Percentiles rank a stretch among this genome's conserved stretches.
These are phyloP conservation scores for Meyerozyma elateridarum DNA, from an alignment of 1,139 yeast species.

Conservation along the genomic window DNA sequence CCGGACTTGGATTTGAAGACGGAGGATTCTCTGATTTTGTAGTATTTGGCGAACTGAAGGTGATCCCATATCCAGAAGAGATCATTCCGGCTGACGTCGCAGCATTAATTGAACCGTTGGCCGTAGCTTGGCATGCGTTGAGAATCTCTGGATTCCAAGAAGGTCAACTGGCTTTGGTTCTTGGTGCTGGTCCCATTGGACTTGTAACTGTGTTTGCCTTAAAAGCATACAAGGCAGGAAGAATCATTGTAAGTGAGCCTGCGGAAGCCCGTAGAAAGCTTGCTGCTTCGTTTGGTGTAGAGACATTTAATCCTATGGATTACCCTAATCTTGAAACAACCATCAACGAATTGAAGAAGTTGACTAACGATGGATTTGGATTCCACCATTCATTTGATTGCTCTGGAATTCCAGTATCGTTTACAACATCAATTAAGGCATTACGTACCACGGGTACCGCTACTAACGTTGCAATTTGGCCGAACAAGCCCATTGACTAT, in stretches of 20 bases:
- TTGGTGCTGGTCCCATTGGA: conserved; percentile 66
- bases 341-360: conserved; percentile 24
- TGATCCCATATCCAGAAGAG: conserved; percentile 27
- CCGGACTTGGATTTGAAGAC: conserved; percentile 40
- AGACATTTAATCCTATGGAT: conserved; percentile 42
- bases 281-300: conserved; percentile 48
- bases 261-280: conserved; percentile 49
- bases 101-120: conserved; percentile 41
- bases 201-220: conserved; percentile 52
- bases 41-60: conserved; percentile 32
- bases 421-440: conserved; percentile 46
- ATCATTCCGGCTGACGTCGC: conserved; percentile 42
- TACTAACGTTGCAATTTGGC: conserved; percentile 60
- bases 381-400: conserved; percentile 58
- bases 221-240: conserved; percentile 50
- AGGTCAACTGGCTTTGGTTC: conserved; percentile 49
- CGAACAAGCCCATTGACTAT: conserved; percentile 30
- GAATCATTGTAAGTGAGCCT: conserved; percentile 58
- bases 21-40: conserved; percentile 45
- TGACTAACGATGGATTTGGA: conserved; percentile 48
- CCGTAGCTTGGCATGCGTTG: conserved; percentile 48
- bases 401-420: conserved; percentile 55
- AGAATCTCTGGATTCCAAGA: conserved; percentile 28
- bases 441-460: conserved; percentile 58
- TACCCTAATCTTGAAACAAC: conserved; percentile 28